phyloP scores from a whole-genome alignment of 73 alveolate genomes.

The Tetrahymena borealis region DNA sequence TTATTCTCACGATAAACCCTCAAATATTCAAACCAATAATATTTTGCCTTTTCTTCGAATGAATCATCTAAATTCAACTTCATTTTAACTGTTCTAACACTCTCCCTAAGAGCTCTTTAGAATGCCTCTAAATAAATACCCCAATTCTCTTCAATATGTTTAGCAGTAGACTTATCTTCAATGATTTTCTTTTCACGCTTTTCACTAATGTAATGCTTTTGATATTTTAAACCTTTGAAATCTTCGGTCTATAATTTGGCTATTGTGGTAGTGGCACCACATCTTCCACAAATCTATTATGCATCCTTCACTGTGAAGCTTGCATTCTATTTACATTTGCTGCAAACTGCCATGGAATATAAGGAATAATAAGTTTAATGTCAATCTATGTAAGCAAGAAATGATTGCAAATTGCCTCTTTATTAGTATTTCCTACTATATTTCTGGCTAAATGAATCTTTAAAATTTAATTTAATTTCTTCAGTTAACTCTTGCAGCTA shows the following conservation, averaged over 20 bases:
- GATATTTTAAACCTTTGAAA: not conserved
- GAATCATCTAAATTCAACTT: not conserved
- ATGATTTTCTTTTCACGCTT: not conserved
- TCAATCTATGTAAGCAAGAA: too few relatives aligned
- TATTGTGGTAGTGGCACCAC: not conserved
- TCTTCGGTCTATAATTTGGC: not conserved
- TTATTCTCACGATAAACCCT: not conserved
- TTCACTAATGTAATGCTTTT: not conserved
- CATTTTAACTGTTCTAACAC: not conserved
- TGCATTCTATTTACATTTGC: not conserved
- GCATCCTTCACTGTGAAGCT: not conserved
- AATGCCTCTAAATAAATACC: not conserved
- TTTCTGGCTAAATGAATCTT: not conserved
- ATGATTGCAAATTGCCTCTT: not conserved
- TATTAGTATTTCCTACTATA: not conserved
- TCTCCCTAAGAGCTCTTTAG: not conserved
- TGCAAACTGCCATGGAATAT: not conserved
- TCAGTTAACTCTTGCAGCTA: conserved; percentile 1
- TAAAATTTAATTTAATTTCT: not conserved
- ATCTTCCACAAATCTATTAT: not conserved
- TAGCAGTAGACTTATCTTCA: not conserved
- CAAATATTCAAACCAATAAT: not conserved
- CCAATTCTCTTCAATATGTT: not conserved
- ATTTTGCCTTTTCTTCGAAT: not conserved
- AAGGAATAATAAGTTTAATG: too few relatives aligned